A percentile compares a stretch with the other conserved stretches of the same genome.
phyloP scores from a whole-genome alignment of 1,139 yeast genomes.

The Sugiyamaella japonica region DNA sequence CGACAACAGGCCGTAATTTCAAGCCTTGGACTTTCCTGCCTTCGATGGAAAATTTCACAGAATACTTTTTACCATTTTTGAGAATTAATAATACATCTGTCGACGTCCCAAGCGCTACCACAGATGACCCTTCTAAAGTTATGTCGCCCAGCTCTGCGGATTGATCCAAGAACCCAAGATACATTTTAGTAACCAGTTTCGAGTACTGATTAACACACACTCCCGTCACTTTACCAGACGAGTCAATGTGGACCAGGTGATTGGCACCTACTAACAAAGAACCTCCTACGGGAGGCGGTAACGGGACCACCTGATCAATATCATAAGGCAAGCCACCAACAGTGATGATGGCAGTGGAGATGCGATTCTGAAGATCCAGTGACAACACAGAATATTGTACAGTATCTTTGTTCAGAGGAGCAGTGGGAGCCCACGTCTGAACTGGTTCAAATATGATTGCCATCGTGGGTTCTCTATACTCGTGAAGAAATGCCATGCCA shows the following conservation, averaged over 20 bases:
- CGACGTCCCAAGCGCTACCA: slow-evolving; percentile 46
- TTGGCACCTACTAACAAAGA: slow-evolving; percentile 73
- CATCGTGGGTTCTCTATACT: slow-evolving; percentile 77
- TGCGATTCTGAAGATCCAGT: slow-evolving; percentile 59
- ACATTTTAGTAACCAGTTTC: slow-evolving; percentile 35
- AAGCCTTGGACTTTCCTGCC: slow-evolving; percentile 46
- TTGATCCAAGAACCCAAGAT: slow-evolving; percentile 56
- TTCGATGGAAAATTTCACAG: slow-evolving; percentile 53
- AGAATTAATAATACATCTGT: slow-evolving; percentile 56
- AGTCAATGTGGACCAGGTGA: slow-evolving; percentile 75
- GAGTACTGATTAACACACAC: slow-evolving; percentile 63
- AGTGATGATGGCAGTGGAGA: slow-evolving; percentile 67
- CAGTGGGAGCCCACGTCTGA: slow-evolving; percentile 75
- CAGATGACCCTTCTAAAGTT: slow-evolving; percentile 57
- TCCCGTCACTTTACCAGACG: slow-evolving; percentile 73
- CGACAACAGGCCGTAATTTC: slow-evolving; percentile 30
- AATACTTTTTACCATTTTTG: slow-evolving; percentile 52
- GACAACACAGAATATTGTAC: slow-evolving; percentile 60
- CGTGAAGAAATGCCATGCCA: slow-evolving; percentile 66
- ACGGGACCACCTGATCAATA: slow-evolving; percentile 60
- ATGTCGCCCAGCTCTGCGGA: slow-evolving; percentile 51
- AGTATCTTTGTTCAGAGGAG: slow-evolving; percentile 62
- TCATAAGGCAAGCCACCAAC: slow-evolving; percentile 74
- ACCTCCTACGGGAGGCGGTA: slow-evolving; percentile 70
- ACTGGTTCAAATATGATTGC: slow-evolving; percentile 66